Evolutionary conservation across 805 yeast species (phyloP).

Genomic region (Tetrapisispora iriomotensis): DNA sequence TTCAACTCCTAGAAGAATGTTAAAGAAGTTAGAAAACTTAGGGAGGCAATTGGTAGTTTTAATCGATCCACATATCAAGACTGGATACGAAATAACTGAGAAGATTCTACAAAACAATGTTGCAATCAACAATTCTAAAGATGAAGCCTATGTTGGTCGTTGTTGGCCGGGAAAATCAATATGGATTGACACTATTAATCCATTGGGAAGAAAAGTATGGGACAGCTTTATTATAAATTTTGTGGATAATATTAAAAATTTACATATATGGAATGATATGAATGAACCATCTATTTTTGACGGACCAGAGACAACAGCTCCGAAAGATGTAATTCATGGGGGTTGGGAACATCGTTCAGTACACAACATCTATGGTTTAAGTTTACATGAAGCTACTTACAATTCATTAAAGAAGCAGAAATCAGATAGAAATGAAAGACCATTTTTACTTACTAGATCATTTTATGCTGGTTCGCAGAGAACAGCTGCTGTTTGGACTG

Average conservation of each 20-base stretch:
- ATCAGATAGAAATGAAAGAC: slow-evolving; percentile 43
- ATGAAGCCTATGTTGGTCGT: slow-evolving; percentile 61
- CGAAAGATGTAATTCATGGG: slow-evolving; percentile 74
- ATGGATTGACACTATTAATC: slow-evolving; percentile 83
- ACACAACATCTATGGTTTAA: slow-evolving; percentile 76
- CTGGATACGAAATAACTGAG: slow-evolving; percentile 56
- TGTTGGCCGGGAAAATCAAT: slow-evolving; percentile 98
- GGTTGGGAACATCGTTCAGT: slow-evolving; percentile 85
- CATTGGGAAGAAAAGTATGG: slow-evolving; percentile 56
- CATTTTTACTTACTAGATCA: slow-evolving; percentile 80
- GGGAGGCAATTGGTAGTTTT: slow-evolving; percentile 77
- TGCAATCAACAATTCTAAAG: slow-evolving; percentile 39
- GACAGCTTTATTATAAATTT: slow-evolving; percentile 40
- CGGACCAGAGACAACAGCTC: slow-evolving; percentile 90
- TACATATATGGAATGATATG: slow-evolving; percentile 96
- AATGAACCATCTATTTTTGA: slow-evolving; percentile 91
- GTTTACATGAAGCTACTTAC: slow-evolving; percentile 73
- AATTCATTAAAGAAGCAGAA: slow-evolving; percentile 50
- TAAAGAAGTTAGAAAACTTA: slow-evolving; percentile 51
- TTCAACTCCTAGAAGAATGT: slow-evolving; percentile 65
- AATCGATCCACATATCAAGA: slow-evolving; percentile 86
- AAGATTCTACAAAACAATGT: slow-evolving; percentile 33
- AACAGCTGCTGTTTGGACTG: slow-evolving; percentile 94
- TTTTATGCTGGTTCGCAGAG: slow-evolving; percentile 88
- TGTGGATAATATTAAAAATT: slow-evolving; percentile 42